Conservation (phyloP, 306 rosid genomes). For the Citrullus amarus region DNA sequence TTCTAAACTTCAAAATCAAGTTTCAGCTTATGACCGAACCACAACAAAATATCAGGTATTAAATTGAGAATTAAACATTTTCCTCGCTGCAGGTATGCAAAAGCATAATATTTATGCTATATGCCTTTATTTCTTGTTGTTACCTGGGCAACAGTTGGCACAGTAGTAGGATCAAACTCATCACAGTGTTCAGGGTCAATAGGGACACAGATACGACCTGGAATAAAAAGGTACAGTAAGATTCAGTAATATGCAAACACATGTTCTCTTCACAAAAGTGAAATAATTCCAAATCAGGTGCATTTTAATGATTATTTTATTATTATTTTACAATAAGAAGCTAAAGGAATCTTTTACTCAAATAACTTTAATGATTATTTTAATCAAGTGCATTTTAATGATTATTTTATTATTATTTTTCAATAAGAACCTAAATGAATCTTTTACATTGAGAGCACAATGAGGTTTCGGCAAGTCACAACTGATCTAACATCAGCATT, state of each 20-base stretch:
- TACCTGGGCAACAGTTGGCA: constrained; percentile 71
- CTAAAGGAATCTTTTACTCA: background rate
- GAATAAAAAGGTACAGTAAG: constrained; percentile 9
- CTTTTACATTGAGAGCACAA: constrained; percentile 6
- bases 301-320: background rate
- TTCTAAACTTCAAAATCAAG: no score
- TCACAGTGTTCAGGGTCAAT: constrained; percentile 69
- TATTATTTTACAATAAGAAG: background rate
- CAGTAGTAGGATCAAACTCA: constrained; percentile 75
- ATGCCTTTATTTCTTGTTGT: background rate
- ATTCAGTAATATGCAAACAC: background rate
- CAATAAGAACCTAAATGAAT: background rate
- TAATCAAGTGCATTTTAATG: background rate
- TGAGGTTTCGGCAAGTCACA: background rate
- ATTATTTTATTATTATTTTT: no score
- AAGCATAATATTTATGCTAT: background rate
- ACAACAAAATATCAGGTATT: background rate
- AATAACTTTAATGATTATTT: background rate
- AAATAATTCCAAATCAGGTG: background rate
- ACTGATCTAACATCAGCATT: background rate
- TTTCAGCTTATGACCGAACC: background rate
- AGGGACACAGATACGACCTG: constrained; percentile 76
- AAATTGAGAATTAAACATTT: background rate
- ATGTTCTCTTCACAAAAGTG: background rate
- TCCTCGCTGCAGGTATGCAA: background rate